Evolutionary conservation across 805 yeast species (phyloP), one percentile per base, ranked within the genome.

Genomic region (Saccharomycopsis amapae): DNA sequence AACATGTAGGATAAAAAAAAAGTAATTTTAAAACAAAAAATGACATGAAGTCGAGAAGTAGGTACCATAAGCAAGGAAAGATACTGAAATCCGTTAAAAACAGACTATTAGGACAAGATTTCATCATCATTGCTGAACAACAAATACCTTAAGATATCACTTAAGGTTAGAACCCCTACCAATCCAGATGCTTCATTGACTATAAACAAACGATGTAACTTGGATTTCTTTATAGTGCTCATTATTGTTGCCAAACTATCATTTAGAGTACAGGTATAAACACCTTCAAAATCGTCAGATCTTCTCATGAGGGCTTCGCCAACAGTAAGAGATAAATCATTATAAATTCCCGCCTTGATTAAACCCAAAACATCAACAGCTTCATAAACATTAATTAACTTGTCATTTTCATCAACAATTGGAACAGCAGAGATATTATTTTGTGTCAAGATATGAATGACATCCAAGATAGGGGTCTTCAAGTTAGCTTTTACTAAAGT

Each of bases 211-310:
- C 99, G 75, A 62, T 93, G 97, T 50, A 93, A 73, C 55, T 97
- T 76, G 28, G 95, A 81, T 56, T 88, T 84, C 57, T 97, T 76
- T 49, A 93, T 87, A 30, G 95, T 89, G 61, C 89, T 96, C 79
- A 93, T 75, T 47, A 93, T 83, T 13, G 95, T 86, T 51, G 90
- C 82, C 48, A 93, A 68, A 52, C 89, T 74, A 62, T 93, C 99
- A 55, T 79, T 75, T 53, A 79, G 72, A 0, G 97, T 86, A 65
- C 98, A 93, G 0, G 97, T 93, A 64, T 88, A 86, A 12, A 93
- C 97, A 49, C 99, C 98, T 64, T 93, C 97, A 57, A 90, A 93
- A 61, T 93, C 97, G 55, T 89, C 96, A 3, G 95, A 81, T 59
- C 96, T 72, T 64, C 95, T 79, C 79, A 93, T 78, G 44, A 93